Percentiles rank a stretch among this genome's conserved stretches.
These are phyloP conservation scores for Aspergillus steynii DNA, from an alignment of 495 filamentous ascomycete genomes.

Conservation along the genomic window DNA sequence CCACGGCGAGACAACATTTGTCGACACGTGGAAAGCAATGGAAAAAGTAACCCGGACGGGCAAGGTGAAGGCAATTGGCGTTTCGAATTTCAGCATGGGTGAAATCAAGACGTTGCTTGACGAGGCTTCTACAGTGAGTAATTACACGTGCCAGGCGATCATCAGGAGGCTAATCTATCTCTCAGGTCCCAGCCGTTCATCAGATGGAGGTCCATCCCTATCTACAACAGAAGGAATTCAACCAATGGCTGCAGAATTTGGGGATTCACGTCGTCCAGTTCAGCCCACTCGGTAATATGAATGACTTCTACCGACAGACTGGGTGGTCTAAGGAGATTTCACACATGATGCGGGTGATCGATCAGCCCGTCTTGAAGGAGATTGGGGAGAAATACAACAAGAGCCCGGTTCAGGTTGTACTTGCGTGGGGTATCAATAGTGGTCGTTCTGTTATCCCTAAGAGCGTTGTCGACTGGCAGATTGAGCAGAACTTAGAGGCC, in stretches of 20 bases:
- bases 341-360: constrained; percentile 38
- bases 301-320: constrained; percentile 60
- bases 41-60: constrained; percentile 54
- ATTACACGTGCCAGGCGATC: neutral
- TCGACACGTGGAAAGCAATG: constrained; percentile 61
- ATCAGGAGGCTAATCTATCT: neutral
- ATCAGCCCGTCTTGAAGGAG: constrained; percentile 58
- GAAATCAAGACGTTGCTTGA: constrained; percentile 66
- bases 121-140: constrained; percentile 47
- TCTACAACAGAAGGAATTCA: constrained; percentile 60
- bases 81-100: constrained; percentile 70
- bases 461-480: constrained; percentile 48
- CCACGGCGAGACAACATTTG: constrained; percentile 21
- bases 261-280: constrained; percentile 64
- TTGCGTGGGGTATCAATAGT: constrained; percentile 63
- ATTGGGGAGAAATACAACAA: constrained; percentile 63
- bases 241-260: constrained; percentile 47
- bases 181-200: constrained; percentile 56
- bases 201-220: constrained; percentile 62
- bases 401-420: constrained; percentile 57
- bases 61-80: constrained; percentile 64
- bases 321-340: constrained; percentile 19
- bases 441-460: constrained; percentile 66
- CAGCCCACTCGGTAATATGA: constrained; percentile 68
- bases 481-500: constrained; percentile 54